Base-by-base conservation (phyloP, 306 rosid species). In the Cicer bijugum region DNA sequence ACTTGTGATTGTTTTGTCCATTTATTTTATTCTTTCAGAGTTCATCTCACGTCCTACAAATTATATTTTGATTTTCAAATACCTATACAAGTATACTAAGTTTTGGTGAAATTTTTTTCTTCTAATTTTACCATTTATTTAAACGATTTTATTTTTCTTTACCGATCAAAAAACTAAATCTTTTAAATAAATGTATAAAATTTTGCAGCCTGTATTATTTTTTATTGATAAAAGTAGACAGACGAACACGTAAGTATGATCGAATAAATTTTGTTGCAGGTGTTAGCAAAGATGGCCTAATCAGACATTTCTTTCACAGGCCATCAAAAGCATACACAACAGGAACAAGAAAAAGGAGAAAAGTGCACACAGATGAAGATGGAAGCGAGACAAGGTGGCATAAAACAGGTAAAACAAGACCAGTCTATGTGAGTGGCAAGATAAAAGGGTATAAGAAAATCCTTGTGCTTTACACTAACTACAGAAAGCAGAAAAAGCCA, bases 381-480 rank as follows among this genome's bases (percentile, higher is more conserved):
- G 91, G 89, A 15, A 82, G 91, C n/a, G 91, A 87, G 67, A 87
- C 91, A 2, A 55, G 91, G 59, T 87, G 91, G 91, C 91, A 87
- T 68, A 87, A 87, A 79, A 87, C 91, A 44, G 91, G 91, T 6
- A 87, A 87, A 64, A 87, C 91, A 0, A 87, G 89, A 74, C 85
- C 91, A 68, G 84, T 87, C 42, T 81, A 57, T 28, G 47, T 65
- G 19, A 39, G 39, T 63, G 81, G 82, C 19, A 78, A 75, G 64
- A 67, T 86, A 20, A 85, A 86, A 82, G 96, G 96, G 9, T 88
- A 80, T 81, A 90, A 90, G 75, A 90, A 90, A 79, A 90, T 90
- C 51, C 89, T 90, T 7, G 96, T 90, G n/a, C 92, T 90, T 3
- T 90, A 90, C 87, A 86, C 91, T 3, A 90, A 90, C 78, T 90